Conservation (phyloP, 1,284 basidiomycete genomes). For the Ceratobasidium papillatum region DNA sequence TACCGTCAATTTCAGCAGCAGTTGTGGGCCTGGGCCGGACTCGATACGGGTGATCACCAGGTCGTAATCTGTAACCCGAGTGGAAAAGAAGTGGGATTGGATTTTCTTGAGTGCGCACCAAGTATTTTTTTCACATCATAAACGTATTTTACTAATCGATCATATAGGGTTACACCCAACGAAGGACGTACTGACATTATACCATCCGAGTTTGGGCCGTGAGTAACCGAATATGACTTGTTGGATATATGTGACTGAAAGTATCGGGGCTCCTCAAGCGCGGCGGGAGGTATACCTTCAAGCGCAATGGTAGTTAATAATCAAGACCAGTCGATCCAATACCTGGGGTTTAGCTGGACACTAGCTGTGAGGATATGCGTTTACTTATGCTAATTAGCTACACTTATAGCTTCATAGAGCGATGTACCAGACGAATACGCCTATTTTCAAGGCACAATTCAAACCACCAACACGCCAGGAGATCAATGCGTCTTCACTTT, state of each 20-base stretch:
- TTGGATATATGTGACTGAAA: neutral
- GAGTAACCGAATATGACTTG: neutral
- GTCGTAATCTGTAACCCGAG: neutral
- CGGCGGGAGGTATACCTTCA: neutral
- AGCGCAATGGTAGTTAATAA: neutral
- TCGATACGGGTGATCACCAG: constrained; percentile 1
- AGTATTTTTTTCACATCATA: neutral
- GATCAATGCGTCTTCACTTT: neutral
- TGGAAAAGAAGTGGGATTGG: neutral
- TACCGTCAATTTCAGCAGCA: neutral
- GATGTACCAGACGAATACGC: neutral
- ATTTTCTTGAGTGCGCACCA: neutral
- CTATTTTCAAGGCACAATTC: neutral
- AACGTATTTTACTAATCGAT: neutral
- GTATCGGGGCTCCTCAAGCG: neutral
- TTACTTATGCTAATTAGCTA: neutral
- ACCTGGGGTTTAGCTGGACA: neutral
- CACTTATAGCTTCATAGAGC: neutral
- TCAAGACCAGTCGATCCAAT: neutral
- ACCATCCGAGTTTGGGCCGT: neutral
- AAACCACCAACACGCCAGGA: neutral
- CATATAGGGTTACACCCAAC: neutral
- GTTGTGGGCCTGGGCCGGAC: neutral
- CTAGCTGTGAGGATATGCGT: neutral
- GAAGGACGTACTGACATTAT: neutral